These are phyloP conservation scores for Hymenoscyphus fructigenus DNA, from an alignment of 2,329 filamentous ascomycete genomes.

Conservation along the genomic window DNA sequence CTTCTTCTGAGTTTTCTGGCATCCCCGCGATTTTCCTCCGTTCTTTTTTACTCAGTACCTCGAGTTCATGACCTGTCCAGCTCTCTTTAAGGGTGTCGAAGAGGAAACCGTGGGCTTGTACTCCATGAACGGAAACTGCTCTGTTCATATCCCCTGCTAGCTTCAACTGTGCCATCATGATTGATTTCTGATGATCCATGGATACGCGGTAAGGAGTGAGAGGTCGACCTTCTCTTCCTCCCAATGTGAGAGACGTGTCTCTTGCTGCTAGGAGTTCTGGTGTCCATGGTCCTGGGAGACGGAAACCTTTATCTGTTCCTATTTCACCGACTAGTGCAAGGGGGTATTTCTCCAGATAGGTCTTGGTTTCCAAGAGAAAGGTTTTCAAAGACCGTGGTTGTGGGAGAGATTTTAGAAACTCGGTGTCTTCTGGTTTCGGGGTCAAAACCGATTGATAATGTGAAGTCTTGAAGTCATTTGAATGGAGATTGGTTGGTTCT, in stretches of 20 bases:
- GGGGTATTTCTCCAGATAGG: conserved; percentile 56
- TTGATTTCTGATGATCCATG: conserved; percentile 64
- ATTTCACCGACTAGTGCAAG: conserved; percentile 73
- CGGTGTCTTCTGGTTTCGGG: conserved; percentile 49
- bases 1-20: conserved; percentile 32
- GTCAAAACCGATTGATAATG: conserved; percentile 69
- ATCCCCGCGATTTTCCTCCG: conserved; percentile 47
- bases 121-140: conserved; percentile 77
- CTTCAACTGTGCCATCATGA: conserved; percentile 67
- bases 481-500: conserved; percentile 14
- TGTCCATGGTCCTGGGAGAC: conserved; percentile 63
- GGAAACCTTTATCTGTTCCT: conserved; percentile 74
- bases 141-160: conserved; percentile 68
- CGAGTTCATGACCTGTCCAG: conserved; percentile 70
- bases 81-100: conserved; percentile 62
- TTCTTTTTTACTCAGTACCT: conserved; percentile 60
- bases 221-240: conserved; percentile 66
- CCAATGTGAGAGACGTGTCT: conserved; percentile 58
- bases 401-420: conserved; percentile 52
- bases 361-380: conserved; percentile 56
- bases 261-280: conserved; percentile 41
- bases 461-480: conserved; percentile 42
- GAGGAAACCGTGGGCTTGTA: conserved; percentile 56
- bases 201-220: conserved; percentile 68
- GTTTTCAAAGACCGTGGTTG: conserved; percentile 58